Percentiles rank a stretch among this genome's conserved stretches.
These are phyloP conservation scores for Echinochloa phyllopogon DNA, from an alignment of 176 grass and related monocot genomes.

Conservation along the genomic window DNA sequence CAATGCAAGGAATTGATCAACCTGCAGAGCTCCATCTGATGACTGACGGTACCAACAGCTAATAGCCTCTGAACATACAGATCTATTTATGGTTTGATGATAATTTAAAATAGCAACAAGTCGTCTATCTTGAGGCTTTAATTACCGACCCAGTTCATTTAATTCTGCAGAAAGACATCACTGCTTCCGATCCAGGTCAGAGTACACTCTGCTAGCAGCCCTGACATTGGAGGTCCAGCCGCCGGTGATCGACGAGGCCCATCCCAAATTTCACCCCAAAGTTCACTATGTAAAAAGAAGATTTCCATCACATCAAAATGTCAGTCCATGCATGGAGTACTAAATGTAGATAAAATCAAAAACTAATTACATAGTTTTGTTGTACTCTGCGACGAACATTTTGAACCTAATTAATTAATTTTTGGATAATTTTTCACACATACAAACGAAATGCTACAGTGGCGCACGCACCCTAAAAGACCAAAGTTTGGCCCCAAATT, in stretches of 20 bases:
- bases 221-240: background rate
- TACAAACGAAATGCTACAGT: no score
- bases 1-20: background rate
- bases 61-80: background rate
- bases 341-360: no score
- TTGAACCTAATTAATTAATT: no score
- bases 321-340: no score
- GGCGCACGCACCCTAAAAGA: no score
- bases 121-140: background rate
- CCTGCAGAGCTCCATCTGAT: background rate
- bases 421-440: no score
- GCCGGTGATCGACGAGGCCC: background rate
- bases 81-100: background rate
- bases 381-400: no score
- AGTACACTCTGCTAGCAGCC: background rate
- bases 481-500: no score
- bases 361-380: no score
- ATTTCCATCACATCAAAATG: no score
- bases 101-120: background rate
- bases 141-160: background rate
- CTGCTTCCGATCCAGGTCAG: background rate
- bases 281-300: no score
- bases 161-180: background rate
- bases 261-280: no score
- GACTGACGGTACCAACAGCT: background rate